Evolutionary conservation across 352 stramenopile genomes (phyloP).

Genomic region (Aphanomyces stellatus): DNA sequence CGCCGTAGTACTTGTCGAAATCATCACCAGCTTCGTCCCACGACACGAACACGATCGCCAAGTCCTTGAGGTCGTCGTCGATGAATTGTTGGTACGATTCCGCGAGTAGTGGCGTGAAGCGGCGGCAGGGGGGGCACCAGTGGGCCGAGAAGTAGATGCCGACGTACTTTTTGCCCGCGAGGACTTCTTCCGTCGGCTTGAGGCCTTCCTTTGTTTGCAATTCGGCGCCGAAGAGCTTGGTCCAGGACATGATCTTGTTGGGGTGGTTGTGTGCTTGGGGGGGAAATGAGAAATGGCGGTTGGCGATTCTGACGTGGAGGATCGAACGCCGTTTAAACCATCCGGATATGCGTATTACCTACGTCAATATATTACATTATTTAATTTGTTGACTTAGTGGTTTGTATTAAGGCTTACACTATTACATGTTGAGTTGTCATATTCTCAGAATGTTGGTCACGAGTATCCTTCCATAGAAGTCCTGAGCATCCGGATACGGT

Average conservation of each 20-base stretch:
- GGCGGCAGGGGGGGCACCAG: slow-evolving; percentile 91
- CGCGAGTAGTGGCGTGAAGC: slow-evolving; percentile 91
- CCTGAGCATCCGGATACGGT: too few species aligned
- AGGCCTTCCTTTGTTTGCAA: slow-evolving; percentile 63
- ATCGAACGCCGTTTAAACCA: too few species aligned
- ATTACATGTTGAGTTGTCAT: too few species aligned
- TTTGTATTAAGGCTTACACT: too few species aligned
- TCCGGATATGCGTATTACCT: too few species aligned
- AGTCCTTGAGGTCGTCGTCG: slow-evolving; percentile 65
- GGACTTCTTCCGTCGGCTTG: slow-evolving; percentile 57
- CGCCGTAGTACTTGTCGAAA: slow-evolving; percentile 88
- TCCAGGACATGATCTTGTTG: slow-evolving; percentile 32
- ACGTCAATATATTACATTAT: too few species aligned
- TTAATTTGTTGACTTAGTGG: too few species aligned
- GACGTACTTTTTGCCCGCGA: slow-evolving; percentile 76
- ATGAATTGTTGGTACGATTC: slow-evolving; percentile 86
- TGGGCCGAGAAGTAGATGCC: slow-evolving; percentile 94
- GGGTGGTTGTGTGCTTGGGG: too few species aligned
- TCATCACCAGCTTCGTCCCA: slow-evolving; percentile 60
- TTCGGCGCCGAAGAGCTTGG: slow-evolving; percentile 52
- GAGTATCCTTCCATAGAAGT: too few species aligned
- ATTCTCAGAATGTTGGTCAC: too few species aligned
- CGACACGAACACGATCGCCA: slow-evolving; percentile 88
- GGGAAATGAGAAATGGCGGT: too few species aligned
- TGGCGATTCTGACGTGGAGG: too few species aligned